phyloP scores from a whole-genome alignment of 768 basidiomycete genomes.

The Agaricus sinodeliciosus region DNA sequence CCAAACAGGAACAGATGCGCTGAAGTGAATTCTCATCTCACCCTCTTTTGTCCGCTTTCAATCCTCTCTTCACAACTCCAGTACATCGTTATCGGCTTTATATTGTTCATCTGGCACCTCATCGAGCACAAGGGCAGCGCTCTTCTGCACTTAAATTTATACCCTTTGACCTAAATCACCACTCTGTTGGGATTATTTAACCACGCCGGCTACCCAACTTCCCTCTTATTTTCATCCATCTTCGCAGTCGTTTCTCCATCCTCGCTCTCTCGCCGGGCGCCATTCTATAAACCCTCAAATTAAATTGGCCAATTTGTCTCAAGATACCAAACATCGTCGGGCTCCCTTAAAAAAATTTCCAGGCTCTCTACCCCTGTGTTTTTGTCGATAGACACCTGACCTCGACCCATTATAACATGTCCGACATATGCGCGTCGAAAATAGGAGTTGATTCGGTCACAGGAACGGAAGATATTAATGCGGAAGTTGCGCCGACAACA shows the following conservation, averaged over 20 bases:
- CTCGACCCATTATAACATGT: not conserved
- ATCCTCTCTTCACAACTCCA: not conserved
- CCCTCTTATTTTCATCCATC: not conserved
- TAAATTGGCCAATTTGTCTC: too few species aligned
- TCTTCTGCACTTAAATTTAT: constrained; percentile 6
- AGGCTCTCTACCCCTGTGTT: not conserved
- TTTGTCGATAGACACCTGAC: not conserved
- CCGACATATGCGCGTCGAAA: not conserved
- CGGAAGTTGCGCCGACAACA: not conserved
- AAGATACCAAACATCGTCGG: too few species aligned
- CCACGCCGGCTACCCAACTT: not conserved
- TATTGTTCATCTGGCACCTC: not conserved
- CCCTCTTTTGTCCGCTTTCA: not conserved
- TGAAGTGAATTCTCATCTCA: too few species aligned
- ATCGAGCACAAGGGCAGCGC: not conserved
- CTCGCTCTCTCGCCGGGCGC: too few species aligned
- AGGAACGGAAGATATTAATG: not conserved
- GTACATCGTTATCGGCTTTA: not conserved
- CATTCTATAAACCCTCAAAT: too few species aligned
- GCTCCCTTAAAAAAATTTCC: not conserved
- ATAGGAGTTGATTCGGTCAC: not conserved
- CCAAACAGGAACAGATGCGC: too few species aligned
- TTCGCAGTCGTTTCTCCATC: not conserved
- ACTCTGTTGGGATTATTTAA: not conserved
- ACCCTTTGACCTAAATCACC: not conserved